A percentile compares a stretch with the other conserved stretches of the same genome.
phyloP scores from a whole-genome alignment of 2,329 filamentous ascomycete species.

The Dactylonectria estremocensis region DNA sequence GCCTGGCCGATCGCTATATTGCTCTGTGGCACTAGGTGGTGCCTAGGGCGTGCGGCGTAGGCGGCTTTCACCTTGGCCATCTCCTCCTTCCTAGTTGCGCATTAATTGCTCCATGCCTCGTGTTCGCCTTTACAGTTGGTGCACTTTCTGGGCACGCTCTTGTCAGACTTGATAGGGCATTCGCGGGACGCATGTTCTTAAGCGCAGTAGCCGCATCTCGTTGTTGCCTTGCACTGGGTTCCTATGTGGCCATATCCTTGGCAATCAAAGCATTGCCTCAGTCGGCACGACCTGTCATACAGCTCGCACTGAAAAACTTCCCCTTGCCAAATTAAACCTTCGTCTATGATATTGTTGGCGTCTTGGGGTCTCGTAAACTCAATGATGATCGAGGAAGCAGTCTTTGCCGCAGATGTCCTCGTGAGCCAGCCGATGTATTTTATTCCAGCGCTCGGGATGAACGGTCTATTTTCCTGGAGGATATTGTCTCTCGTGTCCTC shows the following conservation, averaged over 20 bases:
- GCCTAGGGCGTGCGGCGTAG: neutral
- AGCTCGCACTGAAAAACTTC: constrained; percentile 20
- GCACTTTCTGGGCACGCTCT: neutral
- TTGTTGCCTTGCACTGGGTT: constrained; percentile 8
- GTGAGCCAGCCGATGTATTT: constrained; percentile 27
- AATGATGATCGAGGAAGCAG: constrained; percentile 18
- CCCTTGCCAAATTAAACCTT: constrained; percentile 16
- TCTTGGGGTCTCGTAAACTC: constrained; percentile 17
- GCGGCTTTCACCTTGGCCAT: neutral
- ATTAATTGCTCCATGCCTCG: constrained; percentile 6
- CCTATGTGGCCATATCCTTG: constrained; percentile 2
- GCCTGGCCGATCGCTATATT: neutral
- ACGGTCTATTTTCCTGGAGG: constrained; percentile 9
- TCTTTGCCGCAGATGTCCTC: constrained; percentile 1
- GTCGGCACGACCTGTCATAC: constrained; percentile 4
- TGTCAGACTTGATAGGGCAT: constrained; percentile 7
- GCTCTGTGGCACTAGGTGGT: neutral
- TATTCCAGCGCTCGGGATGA: constrained; percentile 14
- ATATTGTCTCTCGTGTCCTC: constrained; percentile 11
- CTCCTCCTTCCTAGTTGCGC: neutral
- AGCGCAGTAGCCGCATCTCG: constrained; percentile 7
- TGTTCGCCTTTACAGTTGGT: constrained; percentile 45
- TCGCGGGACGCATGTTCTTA: neutral
- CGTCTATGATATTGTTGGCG: constrained; percentile 20
- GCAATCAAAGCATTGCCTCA: neutral